Base-by-base conservation (phyloP, 345 rosid genomes). In the Streptanthus diversifolius region DNA sequence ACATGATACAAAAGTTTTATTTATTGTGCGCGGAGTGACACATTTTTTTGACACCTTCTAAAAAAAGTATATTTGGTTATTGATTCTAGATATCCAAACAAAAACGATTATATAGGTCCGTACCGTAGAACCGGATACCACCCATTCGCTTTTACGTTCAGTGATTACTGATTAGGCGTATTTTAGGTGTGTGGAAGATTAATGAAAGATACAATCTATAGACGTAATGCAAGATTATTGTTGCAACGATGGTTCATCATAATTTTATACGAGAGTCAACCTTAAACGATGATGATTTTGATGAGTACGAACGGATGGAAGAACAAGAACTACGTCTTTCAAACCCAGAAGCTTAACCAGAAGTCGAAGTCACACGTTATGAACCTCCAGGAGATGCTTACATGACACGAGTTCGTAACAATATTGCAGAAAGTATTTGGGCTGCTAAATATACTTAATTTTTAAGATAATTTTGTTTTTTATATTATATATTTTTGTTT, bases 1-100 rank as follows among this genome's bases (percentile, higher is more conserved):
- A 45, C 68, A 63, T 63, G 55, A 44, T 45, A 45, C 68, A 10
- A 63, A 63, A 44, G 39, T 63, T 29, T 59, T 7, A 59, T 32
- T 0, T 37, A 59, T 37, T 59, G 62, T 59, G 47, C 64, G 1
- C 41, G 45, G 27, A 7, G 5, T 15, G 55, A 63, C 41, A 18
- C 1, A 7, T 64, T 45, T 8, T 43, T 64, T 32, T 41, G 7
- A 3, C 22, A 2, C 21, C 66, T 35, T 39, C 48, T 19, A 0
- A 32, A 60, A 39, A 35, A 32, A 14, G 37, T 18, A 59, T 59
- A 37, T 36, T 59, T 59, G 37, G 65, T 37, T 59, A 30, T 37
- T 59, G 65, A 59, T 18, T 59, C 32, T 19, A 32, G 47, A 59
- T 59, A 59, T 59, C 65, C 32, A 5, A 36, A 59, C 7, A 19